Conservation (phyloP, 2,329 filamentous ascomycete species). For the Pseudogymnoascus sp. region DNA sequence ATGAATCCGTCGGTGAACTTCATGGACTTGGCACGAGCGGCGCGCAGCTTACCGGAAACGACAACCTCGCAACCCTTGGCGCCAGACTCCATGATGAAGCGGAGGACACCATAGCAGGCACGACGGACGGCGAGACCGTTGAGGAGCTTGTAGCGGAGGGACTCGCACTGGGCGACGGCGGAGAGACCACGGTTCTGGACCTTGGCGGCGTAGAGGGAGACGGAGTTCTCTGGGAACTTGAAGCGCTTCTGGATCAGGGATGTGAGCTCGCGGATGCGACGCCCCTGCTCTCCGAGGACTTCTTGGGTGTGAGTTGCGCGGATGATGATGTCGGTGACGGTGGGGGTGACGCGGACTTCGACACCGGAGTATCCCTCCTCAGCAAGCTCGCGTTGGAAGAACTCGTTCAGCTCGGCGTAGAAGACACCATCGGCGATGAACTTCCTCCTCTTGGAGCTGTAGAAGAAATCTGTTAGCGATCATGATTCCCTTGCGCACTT, state of each 20-base stretch:
- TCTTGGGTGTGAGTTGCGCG: conserved; percentile 99
- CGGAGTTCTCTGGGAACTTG: conserved; percentile 99
- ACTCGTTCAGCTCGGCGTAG: conserved; percentile 99
- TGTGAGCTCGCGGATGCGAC: conserved; percentile 99
- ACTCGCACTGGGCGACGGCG: conserved; percentile 99
- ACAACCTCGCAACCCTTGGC: conserved; percentile 99
- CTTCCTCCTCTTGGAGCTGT: conserved; percentile 86
- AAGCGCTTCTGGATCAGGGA: conserved; percentile 99
- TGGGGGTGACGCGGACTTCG: conserved; percentile 99
- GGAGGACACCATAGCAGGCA: conserved; percentile 99
- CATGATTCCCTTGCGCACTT: neutral
- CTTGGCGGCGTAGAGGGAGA: conserved; percentile 99
- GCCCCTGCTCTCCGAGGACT: conserved; percentile 98
- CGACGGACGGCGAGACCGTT: conserved; percentile 98
- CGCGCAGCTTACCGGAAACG: conserved; percentile 97
- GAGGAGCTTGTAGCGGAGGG: conserved; percentile 99
- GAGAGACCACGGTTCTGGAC: conserved; percentile 99
- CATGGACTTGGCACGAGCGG: conserved; percentile 99
- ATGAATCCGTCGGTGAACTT: conserved; percentile 99
- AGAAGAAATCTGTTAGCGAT: conserved; percentile 19
- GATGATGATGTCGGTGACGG: conserved; percentile 99
- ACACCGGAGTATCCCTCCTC: conserved; percentile 99
- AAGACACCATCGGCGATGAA: conserved; percentile 98
- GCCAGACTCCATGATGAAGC: conserved; percentile 99
- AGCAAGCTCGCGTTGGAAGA: conserved; percentile 99